phyloP scores from a whole-genome alignment of 768 basidiomycete genomes.

The Kwoniella newhampshirensis region DNA sequence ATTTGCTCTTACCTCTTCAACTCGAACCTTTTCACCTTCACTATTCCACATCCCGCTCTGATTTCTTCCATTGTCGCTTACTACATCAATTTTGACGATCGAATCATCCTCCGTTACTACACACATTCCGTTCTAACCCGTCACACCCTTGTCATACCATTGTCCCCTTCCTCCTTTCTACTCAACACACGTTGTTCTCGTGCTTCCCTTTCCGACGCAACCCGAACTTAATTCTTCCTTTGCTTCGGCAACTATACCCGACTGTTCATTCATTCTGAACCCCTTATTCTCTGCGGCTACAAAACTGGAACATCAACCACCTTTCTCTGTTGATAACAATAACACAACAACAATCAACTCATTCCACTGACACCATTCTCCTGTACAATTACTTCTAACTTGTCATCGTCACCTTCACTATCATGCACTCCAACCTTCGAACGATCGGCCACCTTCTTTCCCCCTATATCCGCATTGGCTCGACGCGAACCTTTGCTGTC shows the following conservation, averaged over 20 bases:
- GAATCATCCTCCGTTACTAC: no score
- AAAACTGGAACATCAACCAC: background rate
- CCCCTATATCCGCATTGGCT: slow-evolving; percentile 20
- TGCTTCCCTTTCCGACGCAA: slow-evolving; percentile 11
- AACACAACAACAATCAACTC: background rate
- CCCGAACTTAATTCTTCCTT: background rate
- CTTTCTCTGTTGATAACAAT: background rate
- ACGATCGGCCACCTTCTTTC: slow-evolving; percentile 23
- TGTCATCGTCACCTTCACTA: slow-evolving; percentile 7
- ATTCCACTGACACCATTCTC: background rate
- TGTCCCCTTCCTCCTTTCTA: background rate
- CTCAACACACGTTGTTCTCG: slow-evolving; percentile 3
- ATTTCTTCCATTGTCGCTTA: no score
- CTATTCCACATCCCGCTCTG: no score
- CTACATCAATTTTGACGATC: no score
- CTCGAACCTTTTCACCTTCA: background rate
- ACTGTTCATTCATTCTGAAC: background rate
- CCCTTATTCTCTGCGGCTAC: slow-evolving; percentile 2
- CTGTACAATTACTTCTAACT: background rate
- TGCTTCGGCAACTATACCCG: no score
- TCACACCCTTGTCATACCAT: background rate
- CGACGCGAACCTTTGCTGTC: slow-evolving; percentile 14
- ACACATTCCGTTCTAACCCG: no score
- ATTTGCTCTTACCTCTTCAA: background rate
- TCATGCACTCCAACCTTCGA: slow-evolving; percentile 48